Evolutionary conservation across 768 basidiomycete species (phyloP), one percentile per base, ranked within the genome.

Genomic region (Boletus rex-veris): DNA sequence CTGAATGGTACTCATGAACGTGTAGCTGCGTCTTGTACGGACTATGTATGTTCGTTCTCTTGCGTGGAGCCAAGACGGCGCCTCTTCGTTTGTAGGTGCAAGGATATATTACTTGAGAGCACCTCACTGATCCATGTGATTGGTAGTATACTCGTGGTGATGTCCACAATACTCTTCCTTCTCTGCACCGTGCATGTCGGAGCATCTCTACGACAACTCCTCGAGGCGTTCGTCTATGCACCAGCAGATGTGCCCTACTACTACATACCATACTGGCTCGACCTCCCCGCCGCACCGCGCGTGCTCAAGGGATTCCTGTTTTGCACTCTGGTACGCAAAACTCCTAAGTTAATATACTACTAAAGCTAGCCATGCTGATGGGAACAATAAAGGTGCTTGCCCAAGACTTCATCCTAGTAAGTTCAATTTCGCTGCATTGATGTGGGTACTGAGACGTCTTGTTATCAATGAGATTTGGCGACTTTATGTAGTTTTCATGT

Each of bases 191-290:
- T 15, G 9, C 30, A 41, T 11, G 33, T 45, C 14, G 38, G 16
- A 8, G 15, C 21, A 16, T 55, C 53, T 30, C 16, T 49, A 14
- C 56, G 18, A 41, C 26, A 48, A 45, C 16, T 45, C 6, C 39
- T 50, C 5, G 43, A 55, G 3, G 38, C 38, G 1, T 49, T 55
- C 38, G 33, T 55, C 21, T 57, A 54, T 24, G 38, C 33, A 3
- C 38, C 46, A n/a, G n/a, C 8, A 11, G 8, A 40, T 39, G 37
- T 45, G 26, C 46, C 46, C 5, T 3, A 44, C 16, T 56, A 48
- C 18, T 48, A 41, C 19, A 36, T 37, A 14, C 30, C 4, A 30
- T 57, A 49, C 48, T 55, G 53, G 54, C 38, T 57, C 30, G 18
- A 43, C 12, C 21, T 12, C 16, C 6, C 9, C 12, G 18, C 6